Base-by-base conservation (phyloP, 1,139 yeast species). In the Pichia inconspicua region DNA sequence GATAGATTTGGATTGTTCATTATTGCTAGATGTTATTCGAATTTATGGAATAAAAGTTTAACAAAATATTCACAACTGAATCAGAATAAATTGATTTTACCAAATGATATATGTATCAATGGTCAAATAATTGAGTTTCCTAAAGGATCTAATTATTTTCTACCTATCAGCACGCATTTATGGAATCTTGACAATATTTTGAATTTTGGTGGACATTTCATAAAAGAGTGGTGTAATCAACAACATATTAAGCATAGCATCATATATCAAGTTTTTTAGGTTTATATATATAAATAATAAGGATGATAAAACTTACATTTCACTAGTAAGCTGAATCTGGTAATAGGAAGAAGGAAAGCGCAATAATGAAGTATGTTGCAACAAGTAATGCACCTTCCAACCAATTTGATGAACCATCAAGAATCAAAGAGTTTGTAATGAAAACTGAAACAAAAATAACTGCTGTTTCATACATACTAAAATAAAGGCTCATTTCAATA, bases 341-440 rank as follows among this genome's bases (percentile, higher is more conserved):
- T 60, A 82, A 83, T 67, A 78, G 85, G 70, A 76, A 87, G 70
- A 92, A 90, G 0, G 97, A 92, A 59, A 92, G 72, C 4, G 96
- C 96, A 48, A 89, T 81, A 50, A 94, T 82, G 50, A 82, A 66
- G 64, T 94, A 94, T 48, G 95, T 86, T 50, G 95, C 82, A 51
- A 92, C 66, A 57, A 94, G 73, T 94, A 92, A 83, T 42, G 83
- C 88, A 49, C 98, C 98, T 71, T 92, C 98, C 50, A 92, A 76
- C 96, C 97, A 92, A 66, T 92, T 92, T 55, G 92, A 82, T 66
- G 89, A 95, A 50, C 98, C 98, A 66, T 92, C 98, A 53, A 84
- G 74, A 54, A 92, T 82, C 58, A 90, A 77, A 67, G 87, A 84
- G 63, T 90, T 90, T 46, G 94, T 80, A 53, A 94, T 81, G 65